Evolutionary conservation across 2,329 filamentous ascomycete species (phyloP).

Genomic region (Aspergillus costaricaensis): DNA sequence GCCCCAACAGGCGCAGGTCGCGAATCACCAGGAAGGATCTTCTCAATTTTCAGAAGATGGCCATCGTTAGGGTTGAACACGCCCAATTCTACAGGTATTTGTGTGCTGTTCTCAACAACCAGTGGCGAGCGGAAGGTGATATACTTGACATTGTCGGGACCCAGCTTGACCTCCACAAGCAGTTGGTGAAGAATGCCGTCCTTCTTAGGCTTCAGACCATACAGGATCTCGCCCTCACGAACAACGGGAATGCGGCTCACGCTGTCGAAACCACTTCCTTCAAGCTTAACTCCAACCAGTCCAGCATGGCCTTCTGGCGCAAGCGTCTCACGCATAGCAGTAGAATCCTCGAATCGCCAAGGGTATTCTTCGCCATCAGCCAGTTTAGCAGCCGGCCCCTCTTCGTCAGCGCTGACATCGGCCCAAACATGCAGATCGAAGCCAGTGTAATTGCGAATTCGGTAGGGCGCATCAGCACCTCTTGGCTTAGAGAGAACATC

Average conservation of each 20-base stretch:
- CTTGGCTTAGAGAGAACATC: constrained; percentile 92
- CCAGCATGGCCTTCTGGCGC: constrained; percentile 79
- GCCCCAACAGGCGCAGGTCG: constrained; percentile 90
- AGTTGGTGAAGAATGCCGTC: constrained; percentile 84
- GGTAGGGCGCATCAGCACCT: constrained; percentile 86
- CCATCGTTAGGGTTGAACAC: constrained; percentile 86
- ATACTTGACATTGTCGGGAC: constrained; percentile 95
- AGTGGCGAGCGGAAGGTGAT: constrained; percentile 93
- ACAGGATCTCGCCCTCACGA: constrained; percentile 90
- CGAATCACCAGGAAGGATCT: constrained; percentile 88
- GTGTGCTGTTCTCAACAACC: constrained; percentile 91
- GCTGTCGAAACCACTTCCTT: constrained; percentile 91
- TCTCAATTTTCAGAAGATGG: constrained; percentile 94
- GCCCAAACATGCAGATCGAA: constrained; percentile 86
- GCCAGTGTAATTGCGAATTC: constrained; percentile 92
- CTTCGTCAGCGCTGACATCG: constrained; percentile 69
- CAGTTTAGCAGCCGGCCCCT: constrained; percentile 69
- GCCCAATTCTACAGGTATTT: constrained; percentile 92
- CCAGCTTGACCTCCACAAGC: constrained; percentile 86
- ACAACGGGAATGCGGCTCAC: constrained; percentile 86
- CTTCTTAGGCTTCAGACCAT: constrained; percentile 83
- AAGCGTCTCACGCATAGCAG: constrained; percentile 91
- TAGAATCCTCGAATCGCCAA: constrained; percentile 97
- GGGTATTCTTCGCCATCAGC: constrained; percentile 87
- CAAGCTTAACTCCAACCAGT: constrained; percentile 77